phyloP scores from a whole-genome alignment of 202 grass and related monocot species.

The Setaria italica region DNA sequence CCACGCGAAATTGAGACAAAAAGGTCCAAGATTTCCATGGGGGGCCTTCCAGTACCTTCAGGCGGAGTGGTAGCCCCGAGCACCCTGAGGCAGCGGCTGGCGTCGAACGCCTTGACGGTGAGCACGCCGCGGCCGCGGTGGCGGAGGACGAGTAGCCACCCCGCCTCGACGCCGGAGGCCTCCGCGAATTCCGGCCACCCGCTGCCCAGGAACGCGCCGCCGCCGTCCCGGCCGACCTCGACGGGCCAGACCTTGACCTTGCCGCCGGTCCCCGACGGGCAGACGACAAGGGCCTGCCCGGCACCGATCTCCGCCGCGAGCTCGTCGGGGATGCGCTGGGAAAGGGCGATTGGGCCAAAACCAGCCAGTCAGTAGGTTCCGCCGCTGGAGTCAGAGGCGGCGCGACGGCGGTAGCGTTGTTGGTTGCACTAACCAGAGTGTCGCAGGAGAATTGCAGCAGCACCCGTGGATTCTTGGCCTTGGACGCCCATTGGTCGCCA shows the following conservation, averaged over 20 bases:
- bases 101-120: not conserved
- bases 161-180: not conserved
- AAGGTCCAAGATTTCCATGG: not conserved
- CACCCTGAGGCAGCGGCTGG: not conserved
- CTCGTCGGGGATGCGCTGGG: too few species aligned
- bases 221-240: not conserved
- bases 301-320: too few species aligned
- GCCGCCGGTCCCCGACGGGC: too few species aligned
- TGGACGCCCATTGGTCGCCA: too few species aligned
- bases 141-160: not conserved
- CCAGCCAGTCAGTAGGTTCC: too few species aligned
- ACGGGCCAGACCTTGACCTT: not conserved
- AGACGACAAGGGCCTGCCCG: too few species aligned
- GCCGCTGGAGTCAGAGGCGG: too few species aligned
- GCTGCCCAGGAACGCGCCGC: not conserved
- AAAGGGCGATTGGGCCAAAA: too few species aligned
- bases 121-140: not conserved
- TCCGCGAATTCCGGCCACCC: not conserved
- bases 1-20: not conserved
- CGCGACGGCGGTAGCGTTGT: too few species aligned
- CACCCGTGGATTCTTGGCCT: too few species aligned
- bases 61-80: not conserved
- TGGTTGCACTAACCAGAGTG: too few species aligned
- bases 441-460: too few species aligned
- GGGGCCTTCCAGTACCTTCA: not conserved